phyloP scores from a whole-genome alignment of 2,329 filamentous ascomycete species.

The Clonostachys rhizophaga region DNA sequence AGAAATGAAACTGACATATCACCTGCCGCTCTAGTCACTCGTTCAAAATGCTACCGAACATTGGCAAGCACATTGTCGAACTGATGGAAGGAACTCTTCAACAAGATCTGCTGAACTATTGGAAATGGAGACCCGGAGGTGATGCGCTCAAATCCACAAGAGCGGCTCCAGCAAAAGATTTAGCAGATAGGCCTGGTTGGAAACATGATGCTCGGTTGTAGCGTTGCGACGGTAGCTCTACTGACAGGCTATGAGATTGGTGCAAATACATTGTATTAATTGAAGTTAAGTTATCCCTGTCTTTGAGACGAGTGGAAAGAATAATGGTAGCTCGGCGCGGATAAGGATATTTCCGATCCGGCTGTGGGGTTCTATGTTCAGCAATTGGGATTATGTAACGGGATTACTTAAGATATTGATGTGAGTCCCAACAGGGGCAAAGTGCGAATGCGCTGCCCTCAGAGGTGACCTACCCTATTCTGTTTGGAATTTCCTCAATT shows the following conservation, averaged over 20 bases:
- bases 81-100: slow-evolving; percentile 31
- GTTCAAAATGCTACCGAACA: slow-evolving; percentile 39
- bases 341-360: background rate
- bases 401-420: no score
- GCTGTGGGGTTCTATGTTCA: background rate
- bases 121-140: slow-evolving; percentile 39
- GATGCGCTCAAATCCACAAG: slow-evolving; percentile 35
- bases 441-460: no score
- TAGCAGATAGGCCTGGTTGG: slow-evolving; percentile 39
- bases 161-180: slow-evolving; percentile 31
- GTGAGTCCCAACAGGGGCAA: no score
- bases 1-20: background rate
- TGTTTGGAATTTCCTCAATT: no score
- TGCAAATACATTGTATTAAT: background rate
- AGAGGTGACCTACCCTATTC: no score
- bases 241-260: background rate
- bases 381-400: no score
- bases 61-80: slow-evolving; percentile 40
- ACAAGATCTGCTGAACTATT: slow-evolving; percentile 28
- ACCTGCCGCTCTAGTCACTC: slow-evolving; percentile 22
- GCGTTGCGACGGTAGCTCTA: background rate
- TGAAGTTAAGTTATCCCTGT: background rate
- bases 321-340: background rate
- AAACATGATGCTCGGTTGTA: slow-evolving; percentile 9
- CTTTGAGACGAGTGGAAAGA: background rate